phyloP scores from a whole-genome alignment of 768 basidiomycete species.

The Leucosporidium yakuticum region DNA sequence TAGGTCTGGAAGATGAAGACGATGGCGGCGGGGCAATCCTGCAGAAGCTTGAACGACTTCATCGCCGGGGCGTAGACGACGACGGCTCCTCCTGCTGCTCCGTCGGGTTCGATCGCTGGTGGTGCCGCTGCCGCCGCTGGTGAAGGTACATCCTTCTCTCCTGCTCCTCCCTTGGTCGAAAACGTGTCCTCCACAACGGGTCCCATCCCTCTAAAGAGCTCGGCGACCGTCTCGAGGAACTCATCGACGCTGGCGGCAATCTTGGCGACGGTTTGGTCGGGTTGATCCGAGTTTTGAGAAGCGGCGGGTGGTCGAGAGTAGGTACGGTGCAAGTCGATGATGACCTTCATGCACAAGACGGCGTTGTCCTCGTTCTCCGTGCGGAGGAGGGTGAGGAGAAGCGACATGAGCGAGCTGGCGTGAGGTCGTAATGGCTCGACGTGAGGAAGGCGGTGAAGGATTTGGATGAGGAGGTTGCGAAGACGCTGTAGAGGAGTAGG shows the following conservation, averaged over 20 bases:
- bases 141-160: constrained; percentile 2
- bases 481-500: constrained; percentile 54
- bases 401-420: constrained; percentile 60
- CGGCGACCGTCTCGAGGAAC: constrained; percentile 73
- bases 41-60: constrained; percentile 85
- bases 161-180: constrained; percentile 10
- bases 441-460: constrained; percentile 77
- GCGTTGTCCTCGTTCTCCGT: constrained; percentile 96
- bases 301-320: constrained; percentile 53
- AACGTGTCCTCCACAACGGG: constrained; percentile 68
- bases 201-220: constrained; percentile 68
- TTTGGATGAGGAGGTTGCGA: constrained; percentile 78
- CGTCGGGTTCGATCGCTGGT: not conserved
- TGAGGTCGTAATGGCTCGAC: constrained; percentile 71
- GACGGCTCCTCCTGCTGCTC: constrained; percentile 1
- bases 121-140: constrained; percentile 6
- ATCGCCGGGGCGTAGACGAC: constrained; percentile 48
- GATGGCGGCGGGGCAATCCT: constrained; percentile 87
- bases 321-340: constrained; percentile 78
- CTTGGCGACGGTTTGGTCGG: constrained; percentile 34
- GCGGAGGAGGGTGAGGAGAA: constrained; percentile 76
- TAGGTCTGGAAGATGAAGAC: constrained; percentile 83
- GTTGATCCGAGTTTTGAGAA: not conserved
- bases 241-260: constrained; percentile 68
- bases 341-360: constrained; percentile 76